These are phyloP conservation scores for Acer negundo DNA, from an alignment of 345 rosid species.

Conservation along the genomic window DNA sequence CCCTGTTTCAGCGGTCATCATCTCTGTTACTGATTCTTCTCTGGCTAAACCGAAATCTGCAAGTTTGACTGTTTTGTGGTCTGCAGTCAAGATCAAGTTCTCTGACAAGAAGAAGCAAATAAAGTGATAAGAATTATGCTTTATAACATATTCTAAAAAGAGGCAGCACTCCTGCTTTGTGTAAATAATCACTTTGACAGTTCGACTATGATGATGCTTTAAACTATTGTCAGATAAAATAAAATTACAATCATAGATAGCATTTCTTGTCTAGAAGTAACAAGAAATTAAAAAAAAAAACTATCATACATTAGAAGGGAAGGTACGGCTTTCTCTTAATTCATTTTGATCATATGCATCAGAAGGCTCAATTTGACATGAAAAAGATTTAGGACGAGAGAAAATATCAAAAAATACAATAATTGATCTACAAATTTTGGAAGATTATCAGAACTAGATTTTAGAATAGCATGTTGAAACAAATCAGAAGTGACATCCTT, in stretches of 20 bases:
- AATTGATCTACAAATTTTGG: neutral
- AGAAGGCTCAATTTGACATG: neutral
- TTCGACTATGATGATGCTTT: neutral
- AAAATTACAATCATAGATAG: neutral
- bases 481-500: too few species aligned
- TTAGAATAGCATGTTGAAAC: neutral
- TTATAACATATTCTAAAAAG: neutral
- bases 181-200: neutral
- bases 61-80: slow-evolving; percentile 84
- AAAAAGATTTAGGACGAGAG: neutral
- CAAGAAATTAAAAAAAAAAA: neutral
- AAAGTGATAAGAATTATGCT: slow-evolving; percentile 20
- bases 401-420: neutral
- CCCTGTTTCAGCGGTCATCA: slow-evolving; percentile 99
- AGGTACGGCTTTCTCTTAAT: neutral
- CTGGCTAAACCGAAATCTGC: slow-evolving; percentile 99
- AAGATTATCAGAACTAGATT: neutral
- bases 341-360: neutral
- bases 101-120: slow-evolving; percentile 47
- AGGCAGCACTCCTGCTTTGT: neutral
- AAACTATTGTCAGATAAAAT: neutral
- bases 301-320: neutral
- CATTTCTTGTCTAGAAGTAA: neutral
- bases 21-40: slow-evolving; percentile 96
- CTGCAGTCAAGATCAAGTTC: slow-evolving; percentile 87